Base-by-base conservation (phyloP, 2,329 filamentous ascomycete genomes). In the Curvularia verruculosa region DNA sequence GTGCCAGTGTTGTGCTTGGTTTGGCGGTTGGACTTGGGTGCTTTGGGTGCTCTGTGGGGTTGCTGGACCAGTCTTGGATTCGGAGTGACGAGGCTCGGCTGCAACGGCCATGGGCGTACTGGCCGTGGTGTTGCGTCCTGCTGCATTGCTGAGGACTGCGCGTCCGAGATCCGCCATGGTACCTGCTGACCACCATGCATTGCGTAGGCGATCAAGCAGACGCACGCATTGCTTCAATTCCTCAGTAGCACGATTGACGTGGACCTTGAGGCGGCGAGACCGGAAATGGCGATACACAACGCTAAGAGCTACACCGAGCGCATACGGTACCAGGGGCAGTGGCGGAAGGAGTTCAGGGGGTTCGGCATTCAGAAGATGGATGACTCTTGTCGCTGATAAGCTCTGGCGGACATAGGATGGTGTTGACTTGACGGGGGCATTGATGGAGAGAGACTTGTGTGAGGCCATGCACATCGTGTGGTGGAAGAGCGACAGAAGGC, bases 241-340 rank as follows among this genome's bases (percentile, higher is more conserved):
- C 46, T 77, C 71, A 9, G 78, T 79, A 1, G 79, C 80, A 23
- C 80, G 76, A 56, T 78, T 78, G 66, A 80, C 77, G 61, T 81
- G 78, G 23, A 80, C 77, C 28, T 75, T 80, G 9, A 83, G 71
- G 49, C 78, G 81, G 54, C 81, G 81, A 48, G 81, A 80, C 23
- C 84, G 82, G 43, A 84, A 80, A 54, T 85, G 81, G 15, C 84
- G 81, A 63, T 86, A 86, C 2, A 83, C 81, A 1, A 85, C 83
- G 2, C 82, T 82, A 58, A 85, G 77, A 3, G 83, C 82, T 5
- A 86, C 75, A 1, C 82, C 80, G 18, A 85, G 77, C 3, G 83
- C 81, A 61, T 85, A 86, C 3, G 84, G 83, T 13, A 85, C 77
- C 5, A 85, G 76, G 1, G 84, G 84, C 3, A 85, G 71, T 0